Evolutionary conservation across 2,329 filamentous ascomycete genomes (phyloP).

Genomic region (Zelopaecilomyces penicillatus): DNA sequence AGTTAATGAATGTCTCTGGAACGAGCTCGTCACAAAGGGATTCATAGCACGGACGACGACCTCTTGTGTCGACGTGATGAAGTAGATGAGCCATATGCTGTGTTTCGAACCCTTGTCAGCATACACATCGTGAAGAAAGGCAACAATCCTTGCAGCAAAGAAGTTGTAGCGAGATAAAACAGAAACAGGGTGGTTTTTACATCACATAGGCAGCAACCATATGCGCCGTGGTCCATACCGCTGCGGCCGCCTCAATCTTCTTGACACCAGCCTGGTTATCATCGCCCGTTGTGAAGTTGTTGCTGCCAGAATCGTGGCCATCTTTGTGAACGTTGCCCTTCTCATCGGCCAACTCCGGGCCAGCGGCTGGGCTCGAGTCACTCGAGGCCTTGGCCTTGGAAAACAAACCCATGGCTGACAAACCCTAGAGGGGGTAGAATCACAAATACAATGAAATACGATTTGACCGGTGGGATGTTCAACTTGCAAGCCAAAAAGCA

Average conservation of each 20-base stretch:
- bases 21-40: conserved; percentile 42
- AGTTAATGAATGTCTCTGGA: conserved; percentile 44
- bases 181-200: conserved; percentile 20
- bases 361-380: background rate
- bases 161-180: background rate
- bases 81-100: conserved; percentile 34
- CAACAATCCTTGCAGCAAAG: background rate
- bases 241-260: conserved; percentile 37
- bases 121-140: background rate
- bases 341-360: conserved; percentile 4
- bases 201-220: conserved; percentile 33
- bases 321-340: conserved; percentile 6
- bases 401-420: conserved; percentile 1
- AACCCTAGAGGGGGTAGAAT: no score
- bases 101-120: background rate
- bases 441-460: no score
- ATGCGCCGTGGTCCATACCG: conserved; percentile 28
- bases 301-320: conserved; percentile 23
- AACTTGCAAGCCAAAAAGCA: no score
- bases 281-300: conserved; percentile 8
- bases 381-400: background rate
- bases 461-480: no score
- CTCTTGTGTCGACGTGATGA: conserved; percentile 29
- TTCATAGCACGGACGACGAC: conserved; percentile 31
- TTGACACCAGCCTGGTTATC: conserved; percentile 37